These are phyloP conservation scores for Mycena latifolia DNA, from an alignment of 768 basidiomycete genomes.

Conservation along the genomic window DNA sequence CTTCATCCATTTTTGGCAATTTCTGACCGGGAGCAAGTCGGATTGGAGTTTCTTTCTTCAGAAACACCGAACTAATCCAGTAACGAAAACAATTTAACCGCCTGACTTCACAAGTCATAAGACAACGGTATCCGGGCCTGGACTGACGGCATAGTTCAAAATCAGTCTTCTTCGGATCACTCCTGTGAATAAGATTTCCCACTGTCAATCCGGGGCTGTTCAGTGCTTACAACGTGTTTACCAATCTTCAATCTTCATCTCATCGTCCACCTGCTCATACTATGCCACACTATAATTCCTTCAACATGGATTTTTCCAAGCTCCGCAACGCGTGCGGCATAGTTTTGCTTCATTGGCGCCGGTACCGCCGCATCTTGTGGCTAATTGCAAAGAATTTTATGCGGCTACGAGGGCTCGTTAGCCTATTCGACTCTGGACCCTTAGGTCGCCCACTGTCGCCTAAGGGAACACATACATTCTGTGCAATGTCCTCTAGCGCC, in stretches of 20 bases:
- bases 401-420: background rate
- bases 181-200: background rate
- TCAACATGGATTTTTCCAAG: background rate
- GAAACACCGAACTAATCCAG: too few relatives aligned
- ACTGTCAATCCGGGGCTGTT: background rate
- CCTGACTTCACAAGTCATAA: conserved; percentile 2
- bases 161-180: background rate
- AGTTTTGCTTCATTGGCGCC: background rate
- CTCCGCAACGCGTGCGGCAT: background rate
- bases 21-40: too few relatives aligned
- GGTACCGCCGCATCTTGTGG: conserved; percentile 1
- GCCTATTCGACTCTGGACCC: too few relatives aligned
- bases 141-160: too few relatives aligned
- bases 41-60: too few relatives aligned
- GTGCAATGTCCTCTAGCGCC: background rate
- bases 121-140: too few relatives aligned
- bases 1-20: background rate
- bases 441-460: too few relatives aligned
- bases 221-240: background rate
- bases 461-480: background rate
- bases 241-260: too few relatives aligned
- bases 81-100: too few relatives aligned
- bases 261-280: background rate
- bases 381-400: background rate
- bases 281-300: background rate